Evolutionary conservation across 768 basidiomycete species (phyloP).

Genomic region (Polyporus arcularius): DNA sequence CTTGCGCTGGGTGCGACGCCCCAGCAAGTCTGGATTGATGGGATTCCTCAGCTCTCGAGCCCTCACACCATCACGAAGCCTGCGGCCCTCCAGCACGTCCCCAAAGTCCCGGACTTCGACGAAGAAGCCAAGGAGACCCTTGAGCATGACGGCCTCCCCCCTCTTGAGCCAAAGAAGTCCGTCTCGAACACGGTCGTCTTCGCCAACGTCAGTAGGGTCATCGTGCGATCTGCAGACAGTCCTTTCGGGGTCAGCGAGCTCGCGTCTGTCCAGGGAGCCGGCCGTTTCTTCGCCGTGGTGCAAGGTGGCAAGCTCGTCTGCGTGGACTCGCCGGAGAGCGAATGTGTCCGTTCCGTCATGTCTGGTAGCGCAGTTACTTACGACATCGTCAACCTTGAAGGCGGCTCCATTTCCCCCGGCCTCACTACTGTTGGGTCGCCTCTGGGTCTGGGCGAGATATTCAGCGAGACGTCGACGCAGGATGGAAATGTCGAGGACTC

Average conservation of each 20-base stretch:
- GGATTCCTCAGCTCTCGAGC: slow-evolving; percentile 64
- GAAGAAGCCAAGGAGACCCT: slow-evolving; percentile 55
- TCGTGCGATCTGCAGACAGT: slow-evolving; percentile 34
- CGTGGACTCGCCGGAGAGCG: slow-evolving; percentile 38
- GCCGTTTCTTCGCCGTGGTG: slow-evolving; percentile 53
- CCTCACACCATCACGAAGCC: slow-evolving; percentile 59
- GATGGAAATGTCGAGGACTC: slow-evolving; percentile 54
- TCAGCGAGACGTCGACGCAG: slow-evolving; percentile 58
- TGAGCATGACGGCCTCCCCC: slow-evolving; percentile 65
- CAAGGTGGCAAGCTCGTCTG: slow-evolving; percentile 58
- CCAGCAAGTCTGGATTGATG: slow-evolving; percentile 83
- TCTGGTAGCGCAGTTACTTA: slow-evolving; percentile 1
- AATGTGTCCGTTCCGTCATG: not conserved
- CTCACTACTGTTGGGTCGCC: slow-evolving; percentile 61
- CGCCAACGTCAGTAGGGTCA: slow-evolving; percentile 62
- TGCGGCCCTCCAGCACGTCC: slow-evolving; percentile 48
- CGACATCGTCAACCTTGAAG: slow-evolving; percentile 55
- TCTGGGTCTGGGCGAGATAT: slow-evolving; percentile 72
- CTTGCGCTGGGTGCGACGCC: slow-evolving; percentile 78
- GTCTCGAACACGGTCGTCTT: slow-evolving; percentile 50
- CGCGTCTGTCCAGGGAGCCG: slow-evolving; percentile 1
- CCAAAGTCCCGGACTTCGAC: slow-evolving; percentile 60
- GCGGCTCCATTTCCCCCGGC: slow-evolving; percentile 66
- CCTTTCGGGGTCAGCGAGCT: slow-evolving; percentile 35
- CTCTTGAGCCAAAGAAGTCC: slow-evolving; percentile 46